Percentiles rank a stretch among this genome's conserved stretches.
These are phyloP conservation scores for Strobilomyces dryophilus DNA, from an alignment of 768 basidiomycete genomes.

Conservation along the genomic window DNA sequence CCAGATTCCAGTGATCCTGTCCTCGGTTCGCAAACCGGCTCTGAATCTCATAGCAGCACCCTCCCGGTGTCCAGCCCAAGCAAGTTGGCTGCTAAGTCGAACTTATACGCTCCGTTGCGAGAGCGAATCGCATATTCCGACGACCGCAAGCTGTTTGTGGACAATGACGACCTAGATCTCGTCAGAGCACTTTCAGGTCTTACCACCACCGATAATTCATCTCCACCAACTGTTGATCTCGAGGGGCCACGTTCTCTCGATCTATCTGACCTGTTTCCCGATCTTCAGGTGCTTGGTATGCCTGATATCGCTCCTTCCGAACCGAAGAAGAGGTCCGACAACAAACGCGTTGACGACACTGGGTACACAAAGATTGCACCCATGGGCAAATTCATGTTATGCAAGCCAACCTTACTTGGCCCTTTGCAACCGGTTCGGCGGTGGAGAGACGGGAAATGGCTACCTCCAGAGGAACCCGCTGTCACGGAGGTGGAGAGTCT, in stretches of 20 bases:
- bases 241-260: constrained; percentile 38
- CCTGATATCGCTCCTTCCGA: constrained; percentile 40
- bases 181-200: constrained; percentile 47
- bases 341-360: constrained; percentile 74
- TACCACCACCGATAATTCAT: constrained; percentile 23
- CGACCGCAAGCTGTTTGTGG: constrained; percentile 47
- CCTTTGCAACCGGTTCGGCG: constrained; percentile 79
- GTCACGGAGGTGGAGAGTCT: constrained; percentile 39
- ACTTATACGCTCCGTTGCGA: constrained; percentile 53
- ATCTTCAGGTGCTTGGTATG: constrained; percentile 61
- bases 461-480: constrained; percentile 54
- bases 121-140: constrained; percentile 49
- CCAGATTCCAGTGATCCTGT: constrained; percentile 53
- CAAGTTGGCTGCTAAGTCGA: constrained; percentile 42
- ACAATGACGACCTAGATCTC: constrained; percentile 47
- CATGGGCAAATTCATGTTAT: constrained; percentile 71
- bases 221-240: constrained; percentile 12
- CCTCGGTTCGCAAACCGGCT: constrained; percentile 38
- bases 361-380: constrained; percentile 73
- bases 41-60: constrained; percentile 30
- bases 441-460: constrained; percentile 62
- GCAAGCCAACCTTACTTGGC: constrained; percentile 80
- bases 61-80: constrained; percentile 14
- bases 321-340: constrained; percentile 51
- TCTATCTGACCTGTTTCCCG: constrained; percentile 76